phyloP scores from a whole-genome alignment of 2,329 filamentous ascomycete genomes.

The Neofusicoccum parvum region DNA sequence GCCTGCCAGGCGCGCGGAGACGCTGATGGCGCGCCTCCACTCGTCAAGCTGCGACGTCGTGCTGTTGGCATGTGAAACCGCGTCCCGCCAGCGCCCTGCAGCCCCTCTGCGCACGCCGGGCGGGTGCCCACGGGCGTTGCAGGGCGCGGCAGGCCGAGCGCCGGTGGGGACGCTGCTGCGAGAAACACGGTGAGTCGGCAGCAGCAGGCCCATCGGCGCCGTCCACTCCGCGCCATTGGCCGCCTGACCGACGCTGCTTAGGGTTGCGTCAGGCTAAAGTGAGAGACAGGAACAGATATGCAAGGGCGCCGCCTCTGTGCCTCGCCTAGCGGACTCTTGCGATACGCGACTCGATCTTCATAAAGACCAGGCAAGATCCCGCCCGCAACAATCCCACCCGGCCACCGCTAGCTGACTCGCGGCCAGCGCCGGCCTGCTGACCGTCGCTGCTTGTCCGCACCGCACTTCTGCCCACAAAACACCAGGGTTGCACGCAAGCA shows the following conservation, averaged over 20 bases:
- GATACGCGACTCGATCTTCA: conserved; percentile 19
- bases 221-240: conserved; percentile 3
- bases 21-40: conserved; percentile 3
- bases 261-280: not conserved
- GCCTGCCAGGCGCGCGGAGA: not conserved
- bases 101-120: not conserved
- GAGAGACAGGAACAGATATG: conserved; percentile 19
- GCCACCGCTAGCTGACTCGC: conserved; percentile 3
- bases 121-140: conserved; percentile 7
- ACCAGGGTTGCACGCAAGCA: not conserved
- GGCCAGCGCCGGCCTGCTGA: not conserved
- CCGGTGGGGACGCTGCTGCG: conserved; percentile 2
- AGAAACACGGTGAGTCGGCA: conserved; percentile 8
- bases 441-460: conserved; percentile 4
- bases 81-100: conserved; percentile 6
- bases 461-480: conserved; percentile 7
- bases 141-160: conserved; percentile 11
- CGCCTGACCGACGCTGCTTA: not conserved
- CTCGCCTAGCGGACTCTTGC: conserved; percentile 6
- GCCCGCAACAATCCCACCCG: not conserved
- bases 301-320: conserved; percentile 17
- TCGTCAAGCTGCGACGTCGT: not conserved
- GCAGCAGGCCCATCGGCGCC: not conserved
- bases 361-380: conserved; percentile 10
- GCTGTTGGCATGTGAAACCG: conserved; percentile 17